Evolutionary conservation across 768 basidiomycete species (phyloP), one percentile per base, ranked within the genome.

Genomic region (Dendrothele bispora): DNA sequence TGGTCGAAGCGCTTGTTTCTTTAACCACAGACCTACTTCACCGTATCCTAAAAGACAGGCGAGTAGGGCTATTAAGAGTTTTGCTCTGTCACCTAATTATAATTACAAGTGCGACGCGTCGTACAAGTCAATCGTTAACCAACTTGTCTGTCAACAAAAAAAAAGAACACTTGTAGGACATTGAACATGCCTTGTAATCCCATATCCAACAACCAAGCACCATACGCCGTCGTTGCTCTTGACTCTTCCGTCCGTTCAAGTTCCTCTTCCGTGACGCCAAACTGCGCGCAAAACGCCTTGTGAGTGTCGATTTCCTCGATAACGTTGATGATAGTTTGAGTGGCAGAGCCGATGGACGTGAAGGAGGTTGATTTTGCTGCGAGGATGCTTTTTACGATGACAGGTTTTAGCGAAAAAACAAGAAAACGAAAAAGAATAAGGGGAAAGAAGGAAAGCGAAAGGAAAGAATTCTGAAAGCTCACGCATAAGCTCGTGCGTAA

Each of bases 1-100:
- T n/a, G 56, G 61, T 8, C 67, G 71, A 32, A 54, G 57, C 28
- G 70, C 59, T 1, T 74, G 76, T 50, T 85, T 75, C 62, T 82
- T 77, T 26, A 98, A 69, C 84, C 91, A 90, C 32, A 91, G 67
- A 1, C 93, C 94, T 0, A 94, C 91, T 61, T 95, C 90, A 10
- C 94, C 94, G 60, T 97, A 98, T 2, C 94, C 95, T 0, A 95
- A 68, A 7, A 95, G 72, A 61, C 95, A 98, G 7, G 90, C 85
- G 8, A 88, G 82, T 1, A 94, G 75, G 1, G 90, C 87, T 69
- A 97, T 83, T n/a, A 86, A 60, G 5, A 95, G 69, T 50, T 79
- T 84, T 28, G 79, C 77, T 4, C 78, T 63, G 58, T 94, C 91
- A 1, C 91, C 90, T 80, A 22, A 22, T 10, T 47, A n/a, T 20